These are phyloP conservation scores for Pythium rhizo-oryzae DNA, from an alignment of 352 stramenopile genomes.

Conservation along the genomic window DNA sequence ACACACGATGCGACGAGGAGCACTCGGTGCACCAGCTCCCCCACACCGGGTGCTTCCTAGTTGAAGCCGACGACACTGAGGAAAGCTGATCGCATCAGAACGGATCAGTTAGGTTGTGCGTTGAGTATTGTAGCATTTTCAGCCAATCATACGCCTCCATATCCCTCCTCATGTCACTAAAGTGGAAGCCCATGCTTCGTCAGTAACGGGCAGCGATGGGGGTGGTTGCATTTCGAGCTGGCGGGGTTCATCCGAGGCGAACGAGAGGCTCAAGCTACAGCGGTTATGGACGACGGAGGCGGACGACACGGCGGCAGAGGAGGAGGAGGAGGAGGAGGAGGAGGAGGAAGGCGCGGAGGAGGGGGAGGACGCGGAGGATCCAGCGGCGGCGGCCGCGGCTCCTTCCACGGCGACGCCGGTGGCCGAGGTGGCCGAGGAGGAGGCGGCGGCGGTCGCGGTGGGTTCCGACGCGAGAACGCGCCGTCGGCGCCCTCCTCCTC, in stretches of 20 bases:
- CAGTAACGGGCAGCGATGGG: not conserved
- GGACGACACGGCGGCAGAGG: conserved; percentile 10
- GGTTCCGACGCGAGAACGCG: conserved; percentile 6
- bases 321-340: conserved; percentile 1
- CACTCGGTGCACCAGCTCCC: not conserved
- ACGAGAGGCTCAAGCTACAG: not conserved
- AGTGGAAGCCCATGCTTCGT: not conserved
- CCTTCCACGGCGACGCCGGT: not conserved
- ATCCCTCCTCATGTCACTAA: not conserved
- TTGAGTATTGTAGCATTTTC: too few relatives aligned
- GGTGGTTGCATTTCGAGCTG: not conserved
- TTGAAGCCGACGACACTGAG: conserved; percentile 23
- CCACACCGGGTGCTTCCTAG: conserved; percentile 21
- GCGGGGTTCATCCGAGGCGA: not conserved
- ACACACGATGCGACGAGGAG: conserved; percentile 9
- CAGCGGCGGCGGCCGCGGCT: conserved; percentile 3
- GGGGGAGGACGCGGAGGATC: conserved; percentile 3
- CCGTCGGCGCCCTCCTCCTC: not conserved
- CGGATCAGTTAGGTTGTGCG: too few relatives aligned
- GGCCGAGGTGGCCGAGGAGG: conserved; percentile 7
- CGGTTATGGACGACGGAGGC: conserved; percentile 13
- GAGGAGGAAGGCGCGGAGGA: conserved; percentile 8
- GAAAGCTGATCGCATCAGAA: conserved; percentile 4
- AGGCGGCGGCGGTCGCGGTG: conserved; percentile 13
- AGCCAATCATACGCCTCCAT: conserved; percentile 1